Conservation (phyloP, 768 basidiomycete species). For the Boletellus emodensis region DNA sequence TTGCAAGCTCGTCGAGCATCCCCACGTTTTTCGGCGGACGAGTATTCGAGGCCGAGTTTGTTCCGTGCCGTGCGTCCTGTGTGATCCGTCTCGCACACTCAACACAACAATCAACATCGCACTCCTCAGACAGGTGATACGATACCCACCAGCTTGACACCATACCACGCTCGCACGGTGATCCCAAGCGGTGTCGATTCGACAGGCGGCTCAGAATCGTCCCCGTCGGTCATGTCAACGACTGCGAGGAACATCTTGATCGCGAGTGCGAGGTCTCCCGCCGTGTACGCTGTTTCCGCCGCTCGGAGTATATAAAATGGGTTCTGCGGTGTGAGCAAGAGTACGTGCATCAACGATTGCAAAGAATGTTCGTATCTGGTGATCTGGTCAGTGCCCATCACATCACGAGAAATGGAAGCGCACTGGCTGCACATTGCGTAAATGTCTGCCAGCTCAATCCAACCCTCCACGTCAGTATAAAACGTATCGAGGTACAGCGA, state of each 20-base stretch:
- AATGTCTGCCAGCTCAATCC: slow-evolving; percentile 82
- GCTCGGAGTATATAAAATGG: slow-evolving; percentile 79
- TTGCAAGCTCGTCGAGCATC: slow-evolving; percentile 66
- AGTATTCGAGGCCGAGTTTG: slow-evolving; percentile 56
- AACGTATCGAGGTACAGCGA: slow-evolving; percentile 77
- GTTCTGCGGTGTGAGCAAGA: slow-evolving; percentile 82
- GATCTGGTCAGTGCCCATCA: background rate
- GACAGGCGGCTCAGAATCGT: slow-evolving; percentile 45
- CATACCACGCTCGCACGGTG: slow-evolving; percentile 75
- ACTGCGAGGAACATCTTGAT: slow-evolving; percentile 76
- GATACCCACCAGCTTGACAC: slow-evolving; percentile 68
- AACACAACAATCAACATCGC: slow-evolving; percentile 4
- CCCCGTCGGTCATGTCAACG: slow-evolving; percentile 72
- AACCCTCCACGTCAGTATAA: slow-evolving; percentile 84
- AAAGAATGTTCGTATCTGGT: slow-evolving; percentile 68
- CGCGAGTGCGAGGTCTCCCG: slow-evolving; percentile 68
- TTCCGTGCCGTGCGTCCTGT: slow-evolving; percentile 34
- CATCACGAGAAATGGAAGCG: slow-evolving; percentile 22
- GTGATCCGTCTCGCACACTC: slow-evolving; percentile 62
- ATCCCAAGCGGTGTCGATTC: slow-evolving; percentile 51
- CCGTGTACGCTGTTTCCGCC: slow-evolving; percentile 85
- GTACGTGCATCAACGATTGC: slow-evolving; percentile 74
- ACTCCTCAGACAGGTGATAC: background rate
- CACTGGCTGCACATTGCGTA: slow-evolving; percentile 75
- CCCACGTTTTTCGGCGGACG: slow-evolving; percentile 49